A percentile compares a stretch with the other conserved stretches of the same genome.
Evolutionary conservation across 164 flowering plant genomes (phyloP).

Genomic region (Kalanchoe fedtschenkoi): DNA sequence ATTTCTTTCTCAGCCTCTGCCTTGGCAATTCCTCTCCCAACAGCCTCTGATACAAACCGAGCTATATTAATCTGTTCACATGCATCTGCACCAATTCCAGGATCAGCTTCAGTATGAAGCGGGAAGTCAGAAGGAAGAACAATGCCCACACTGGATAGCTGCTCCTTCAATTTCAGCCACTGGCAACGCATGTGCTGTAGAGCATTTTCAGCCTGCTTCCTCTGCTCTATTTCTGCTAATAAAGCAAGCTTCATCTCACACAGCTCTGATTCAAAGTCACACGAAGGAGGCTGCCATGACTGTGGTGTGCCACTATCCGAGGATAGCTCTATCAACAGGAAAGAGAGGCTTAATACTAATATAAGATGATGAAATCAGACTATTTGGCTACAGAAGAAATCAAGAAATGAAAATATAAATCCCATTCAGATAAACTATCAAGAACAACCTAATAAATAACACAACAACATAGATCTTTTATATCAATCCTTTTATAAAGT

Average conservation of each 20-base stretch:
- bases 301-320: constrained; percentile 34
- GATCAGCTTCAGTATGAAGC: constrained; percentile 17
- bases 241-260: constrained; percentile 57
- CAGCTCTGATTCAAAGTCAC: constrained; percentile 51
- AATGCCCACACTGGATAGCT: constrained; percentile 47
- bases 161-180: constrained; percentile 51
- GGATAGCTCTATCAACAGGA: constrained; percentile 43
- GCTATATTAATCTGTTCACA: constrained; percentile 44
- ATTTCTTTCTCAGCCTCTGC: constrained; percentile 72
- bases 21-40: constrained; percentile 71
- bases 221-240: constrained; percentile 70
- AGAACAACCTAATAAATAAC: background rate
- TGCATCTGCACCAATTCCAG: constrained; percentile 29
- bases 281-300: constrained; percentile 17
- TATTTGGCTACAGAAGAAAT: background rate
- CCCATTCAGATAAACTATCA: background rate
- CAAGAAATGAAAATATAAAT: background rate
- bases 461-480: background rate
- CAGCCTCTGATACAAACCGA: constrained; percentile 51
- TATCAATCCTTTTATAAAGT: background rate
- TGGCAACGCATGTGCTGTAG: constrained; percentile 36
- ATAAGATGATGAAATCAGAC: background rate
- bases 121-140: constrained; percentile 37
- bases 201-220: constrained; percentile 72
- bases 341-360: background rate